Evolutionary conservation across 495 filamentous ascomycete species (phyloP), one percentile per base, ranked within the genome.

Genomic region (Neurospora sublineolata): DNA sequence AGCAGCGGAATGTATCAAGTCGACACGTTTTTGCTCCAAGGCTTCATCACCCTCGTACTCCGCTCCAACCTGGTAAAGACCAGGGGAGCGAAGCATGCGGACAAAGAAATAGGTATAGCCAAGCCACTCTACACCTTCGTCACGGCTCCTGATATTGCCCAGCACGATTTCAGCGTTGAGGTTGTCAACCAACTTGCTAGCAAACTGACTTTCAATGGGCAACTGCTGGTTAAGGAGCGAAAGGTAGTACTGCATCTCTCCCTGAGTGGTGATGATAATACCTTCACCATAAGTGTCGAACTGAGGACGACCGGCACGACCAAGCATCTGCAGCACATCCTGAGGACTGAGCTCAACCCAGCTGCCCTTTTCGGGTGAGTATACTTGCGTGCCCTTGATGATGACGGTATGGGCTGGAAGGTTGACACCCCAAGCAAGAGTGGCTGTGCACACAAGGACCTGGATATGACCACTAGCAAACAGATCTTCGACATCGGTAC

Each of bases 71-170:
- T 94, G 94, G 78, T 99, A 99, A 37, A 99, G 84, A 0, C 94
- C 95, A 64, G 96, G 95, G 1, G 94, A 98, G 16, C 95, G 90
- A 70, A 98, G 87, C 95, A 99, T 99, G 18, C 95, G 92, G 68
- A 99, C 93, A 75, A 96, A 99, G 38, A 99, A 88, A 80, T 99
- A 99, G 0, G 95, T 97, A 79, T 99, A 99, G 9, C 95, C 96
- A 33, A 99, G 88, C 95, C 95, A 99, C 72, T 99, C 94, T 41
- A 98, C 96, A 69, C 91, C 95, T 76, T 99, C 95, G 76, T 98
- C 94, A 52, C 96, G 88, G 72, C 83, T 96, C 33, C 95, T 87
- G n/a, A 99, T 87, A 76, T 95, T 98, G 41, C 96, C 95, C 20
- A 99, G 87, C 12, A 99, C 95, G 79, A 98, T 88, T 77, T 99